phyloP scores from a whole-genome alignment of 306 rosid species.

The Chamaecrista fasciculata region DNA sequence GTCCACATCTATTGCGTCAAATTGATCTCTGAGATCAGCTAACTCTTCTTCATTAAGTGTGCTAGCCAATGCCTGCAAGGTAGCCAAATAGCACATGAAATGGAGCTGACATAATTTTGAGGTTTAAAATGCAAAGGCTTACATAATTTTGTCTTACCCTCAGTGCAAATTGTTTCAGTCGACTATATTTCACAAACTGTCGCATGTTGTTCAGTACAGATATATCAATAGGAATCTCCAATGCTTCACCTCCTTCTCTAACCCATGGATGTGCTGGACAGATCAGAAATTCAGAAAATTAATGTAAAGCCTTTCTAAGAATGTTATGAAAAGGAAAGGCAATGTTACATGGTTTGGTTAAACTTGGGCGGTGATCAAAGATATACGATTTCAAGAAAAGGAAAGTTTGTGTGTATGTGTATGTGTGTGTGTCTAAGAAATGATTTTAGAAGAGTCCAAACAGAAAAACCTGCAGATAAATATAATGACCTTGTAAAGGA shows the following conservation, averaged over 20 bases:
- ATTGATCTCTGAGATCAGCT: slow-evolving; percentile 74
- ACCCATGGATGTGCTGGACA: slow-evolving; percentile 87
- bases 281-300: slow-evolving; percentile 19
- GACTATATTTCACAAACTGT: slow-evolving; percentile 74
- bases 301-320: neutral
- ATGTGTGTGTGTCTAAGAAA: neutral
- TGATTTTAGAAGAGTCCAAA: neutral
- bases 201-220: slow-evolving; percentile 79
- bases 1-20: slow-evolving; percentile 80
- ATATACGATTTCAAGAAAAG: neutral
- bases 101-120: neutral
- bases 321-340: neutral
- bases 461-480: neutral
- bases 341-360: neutral
- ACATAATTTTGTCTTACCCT: slow-evolving; percentile 46
- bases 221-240: slow-evolving; percentile 82
- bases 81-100: slow-evolving; percentile 19
- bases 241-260: slow-evolving; percentile 82
- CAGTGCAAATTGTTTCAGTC: slow-evolving; percentile 79
- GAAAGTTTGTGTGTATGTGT: neutral
- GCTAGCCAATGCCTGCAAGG: slow-evolving; percentile 78
- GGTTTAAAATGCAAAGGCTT: slow-evolving; percentile 8
- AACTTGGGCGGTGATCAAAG: slow-evolving; percentile 20
- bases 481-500: neutral
- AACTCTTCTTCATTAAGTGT: slow-evolving; percentile 73